phyloP scores from a whole-genome alignment of 2,329 filamentous ascomycete species.

The Phaeosphaeriaceae sp. region DNA sequence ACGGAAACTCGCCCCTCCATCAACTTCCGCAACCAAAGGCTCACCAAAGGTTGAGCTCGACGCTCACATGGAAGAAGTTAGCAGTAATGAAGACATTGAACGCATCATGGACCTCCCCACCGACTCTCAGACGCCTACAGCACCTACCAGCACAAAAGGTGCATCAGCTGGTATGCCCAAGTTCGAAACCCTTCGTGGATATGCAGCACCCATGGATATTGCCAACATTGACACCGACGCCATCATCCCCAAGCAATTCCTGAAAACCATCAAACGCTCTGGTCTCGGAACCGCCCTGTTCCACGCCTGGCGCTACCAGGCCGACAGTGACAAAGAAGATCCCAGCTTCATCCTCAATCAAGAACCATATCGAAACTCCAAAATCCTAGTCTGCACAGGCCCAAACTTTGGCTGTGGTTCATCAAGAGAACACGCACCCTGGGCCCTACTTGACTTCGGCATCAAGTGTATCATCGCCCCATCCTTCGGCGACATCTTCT shows the following conservation, averaged over 20 bases:
- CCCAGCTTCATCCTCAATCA: slow-evolving; percentile 87
- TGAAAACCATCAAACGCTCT: slow-evolving; percentile 98
- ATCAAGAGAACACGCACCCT: slow-evolving; percentile 93
- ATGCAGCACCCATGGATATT: slow-evolving; percentile 85
- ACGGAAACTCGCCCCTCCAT: slow-evolving; percentile 70
- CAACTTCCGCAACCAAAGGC: slow-evolving; percentile 51
- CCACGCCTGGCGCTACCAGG: slow-evolving; percentile 75
- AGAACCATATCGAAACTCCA: slow-evolving; percentile 80
- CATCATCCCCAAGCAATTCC: slow-evolving; percentile 98
- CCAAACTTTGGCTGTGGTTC: slow-evolving; percentile 95
- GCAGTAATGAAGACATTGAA: slow-evolving; percentile 68
- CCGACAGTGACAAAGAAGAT: slow-evolving; percentile 73
- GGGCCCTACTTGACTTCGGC: slow-evolving; percentile 95
- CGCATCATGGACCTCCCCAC: slow-evolving; percentile 67
- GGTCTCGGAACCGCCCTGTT: slow-evolving; percentile 90
- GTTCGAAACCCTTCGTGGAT: slow-evolving; percentile 83
- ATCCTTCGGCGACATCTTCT: slow-evolving; percentile 91
- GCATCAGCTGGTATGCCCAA: slow-evolving; percentile 73
- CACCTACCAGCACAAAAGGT: slow-evolving; percentile 55
- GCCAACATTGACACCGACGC: slow-evolving; percentile 98
- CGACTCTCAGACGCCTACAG: slow-evolving; percentile 73
- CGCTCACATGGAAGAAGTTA: slow-evolving; percentile 61
- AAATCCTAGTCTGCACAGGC: slow-evolving; percentile 91
- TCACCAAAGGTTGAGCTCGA: slow-evolving; percentile 67
- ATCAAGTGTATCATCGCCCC: slow-evolving; percentile 93